These are phyloP conservation scores for Tricholoma sp. DNA, from an alignment of 768 basidiomycete genomes.

Conservation along the genomic window DNA sequence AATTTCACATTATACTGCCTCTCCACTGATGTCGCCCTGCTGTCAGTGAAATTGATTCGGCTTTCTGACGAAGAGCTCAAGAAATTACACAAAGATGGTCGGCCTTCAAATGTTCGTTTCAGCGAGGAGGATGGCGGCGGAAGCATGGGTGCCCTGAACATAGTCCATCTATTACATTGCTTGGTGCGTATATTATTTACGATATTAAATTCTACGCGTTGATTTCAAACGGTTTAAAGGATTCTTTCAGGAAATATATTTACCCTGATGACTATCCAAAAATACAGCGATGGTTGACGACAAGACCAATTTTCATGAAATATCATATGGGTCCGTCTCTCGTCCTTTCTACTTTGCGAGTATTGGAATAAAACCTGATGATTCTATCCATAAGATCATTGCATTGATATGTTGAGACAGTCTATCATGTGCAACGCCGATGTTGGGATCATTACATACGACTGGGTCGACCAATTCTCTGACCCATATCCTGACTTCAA, in stretches of 20 bases:
- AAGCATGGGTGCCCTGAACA: not conserved
- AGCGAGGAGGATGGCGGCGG: not conserved
- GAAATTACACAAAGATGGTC: no score
- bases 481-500: not conserved
- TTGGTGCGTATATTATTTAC: not conserved
- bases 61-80: no score
- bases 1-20: not conserved
- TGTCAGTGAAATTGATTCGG: no score
- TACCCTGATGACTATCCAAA: not conserved
- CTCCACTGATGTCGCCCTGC: not conserved
- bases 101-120: not conserved
- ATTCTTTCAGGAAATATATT: not conserved
- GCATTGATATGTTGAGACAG: no score
- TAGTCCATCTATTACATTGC: not conserved
- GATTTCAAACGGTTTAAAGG: not conserved
- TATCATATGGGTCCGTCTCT: not conserved
- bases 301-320: not conserved
- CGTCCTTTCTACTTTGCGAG: not conserved
- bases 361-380: not conserved
- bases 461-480: not conserved
- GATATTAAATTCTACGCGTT: not conserved
- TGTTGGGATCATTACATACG: no score
- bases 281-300: not conserved
- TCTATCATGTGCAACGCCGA: no score
- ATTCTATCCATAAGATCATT: not conserved